Evolutionary conservation across 1,284 basidiomycete species (phyloP), one percentile per base, ranked within the genome.

Genomic region (Ceratobasidium sp.): DNA sequence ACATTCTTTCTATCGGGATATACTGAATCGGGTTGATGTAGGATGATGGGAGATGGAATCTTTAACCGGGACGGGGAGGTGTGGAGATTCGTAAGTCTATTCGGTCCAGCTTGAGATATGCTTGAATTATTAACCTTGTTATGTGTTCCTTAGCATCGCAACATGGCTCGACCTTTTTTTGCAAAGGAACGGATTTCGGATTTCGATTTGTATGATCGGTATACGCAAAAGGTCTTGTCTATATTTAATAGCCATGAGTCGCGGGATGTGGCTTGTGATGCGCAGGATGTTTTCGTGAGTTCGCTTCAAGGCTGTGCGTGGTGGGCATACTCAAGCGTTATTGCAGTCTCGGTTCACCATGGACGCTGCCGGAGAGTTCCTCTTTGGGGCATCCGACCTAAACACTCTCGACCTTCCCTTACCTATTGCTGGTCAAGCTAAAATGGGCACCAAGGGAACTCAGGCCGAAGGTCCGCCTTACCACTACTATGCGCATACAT

Each of bases 11-110:
- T 80, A 81, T 81, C 46, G 55, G 62, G 41, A 73, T 57, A 23
- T 80, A 49, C 52, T 61, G 77, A 75, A 14, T 77, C 78, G 7
- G 80, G 82, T 72, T 77, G 84, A 41, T 73, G 77, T 35, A 80
- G 82, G 1, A 75, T 87, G 18, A 80, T 87, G 14, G 87, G 87
- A 61, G 83, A 83, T 5, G 84, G 84, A 0, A 83, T 86, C 16
- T 86, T 86, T 76, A 86, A 85, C 72, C 82, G 82, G n/a, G 84
- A 85, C 67, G 84, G 84, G 1, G 73, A 67, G 2, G 21, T 58
- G 18, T 74, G 74, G 70, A 74, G 72, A 69, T 63, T 64, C 43
- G 73, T 74, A 43, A 67, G 73, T 69, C 46, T 43, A 35, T 38
- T 38, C 35, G 18, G 18, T n/a, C 35, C 44, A 26, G 26, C 4